Conservation (phyloP, 1,284 basidiomycete species). For the Pascua guehoae region DNA sequence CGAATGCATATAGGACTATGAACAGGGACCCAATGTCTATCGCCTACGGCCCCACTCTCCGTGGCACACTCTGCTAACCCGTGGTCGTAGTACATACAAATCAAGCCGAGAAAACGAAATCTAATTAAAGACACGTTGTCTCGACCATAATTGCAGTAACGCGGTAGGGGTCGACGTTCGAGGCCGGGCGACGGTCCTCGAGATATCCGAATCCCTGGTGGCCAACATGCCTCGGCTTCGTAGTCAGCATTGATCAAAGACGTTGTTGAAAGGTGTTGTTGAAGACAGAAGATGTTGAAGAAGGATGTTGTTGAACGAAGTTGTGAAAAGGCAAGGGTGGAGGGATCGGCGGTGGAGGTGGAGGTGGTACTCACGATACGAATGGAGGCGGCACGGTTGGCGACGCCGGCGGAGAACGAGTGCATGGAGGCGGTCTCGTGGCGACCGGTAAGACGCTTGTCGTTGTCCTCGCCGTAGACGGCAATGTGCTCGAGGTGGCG, state of each 20-base stretch:
- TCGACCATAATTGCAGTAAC: constrained; percentile 78
- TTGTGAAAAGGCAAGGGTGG: not conserved
- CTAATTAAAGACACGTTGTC: constrained; percentile 61
- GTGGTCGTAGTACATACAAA: constrained; percentile 8
- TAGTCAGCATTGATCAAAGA: constrained; percentile 53
- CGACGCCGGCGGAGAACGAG: constrained; percentile 88
- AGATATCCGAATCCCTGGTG: constrained; percentile 92
- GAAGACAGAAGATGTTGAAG: not conserved
- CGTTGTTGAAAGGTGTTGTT: not conserved
- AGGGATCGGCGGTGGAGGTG: not conserved
- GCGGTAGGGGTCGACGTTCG: constrained; percentile 92
- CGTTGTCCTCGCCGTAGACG: constrained; percentile 96
- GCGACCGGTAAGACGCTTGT: constrained; percentile 79
- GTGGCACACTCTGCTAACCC: not conserved
- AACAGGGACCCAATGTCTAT: constrained; percentile 1
- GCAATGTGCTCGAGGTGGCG: constrained; percentile 88
- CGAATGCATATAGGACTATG: constrained; percentile 9
- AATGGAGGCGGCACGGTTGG: constrained; percentile 91
- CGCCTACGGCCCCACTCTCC: not conserved
- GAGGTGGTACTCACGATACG: constrained; percentile 13
- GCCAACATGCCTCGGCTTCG: constrained; percentile 71
- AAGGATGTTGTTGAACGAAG: not conserved
- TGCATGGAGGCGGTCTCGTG: constrained; percentile 98
- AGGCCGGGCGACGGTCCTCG: constrained; percentile 93
- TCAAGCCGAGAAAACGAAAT: not conserved